phyloP scores from a whole-genome alignment of 148 eudicot species.

The Heliosperma pusillum region DNA sequence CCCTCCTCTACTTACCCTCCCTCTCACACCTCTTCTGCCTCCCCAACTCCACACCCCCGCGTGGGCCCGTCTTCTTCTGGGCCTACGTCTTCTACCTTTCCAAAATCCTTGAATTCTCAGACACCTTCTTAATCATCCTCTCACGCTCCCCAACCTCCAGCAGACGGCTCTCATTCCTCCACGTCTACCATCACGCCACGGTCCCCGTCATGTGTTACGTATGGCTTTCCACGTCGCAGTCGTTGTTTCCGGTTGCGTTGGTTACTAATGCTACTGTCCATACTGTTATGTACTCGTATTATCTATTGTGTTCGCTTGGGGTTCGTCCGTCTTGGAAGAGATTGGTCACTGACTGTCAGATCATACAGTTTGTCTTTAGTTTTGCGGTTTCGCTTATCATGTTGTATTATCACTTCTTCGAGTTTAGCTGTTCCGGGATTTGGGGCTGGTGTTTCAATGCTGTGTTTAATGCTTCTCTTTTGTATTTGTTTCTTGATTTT shows the following conservation, averaged over 20 bases:
- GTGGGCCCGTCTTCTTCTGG: constrained; percentile 84
- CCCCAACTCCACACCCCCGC: constrained; percentile 50
- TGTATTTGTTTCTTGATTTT: constrained; percentile 74
- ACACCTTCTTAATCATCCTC: constrained; percentile 51
- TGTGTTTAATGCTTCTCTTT: constrained; percentile 68
- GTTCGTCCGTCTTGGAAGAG: constrained; percentile 82
- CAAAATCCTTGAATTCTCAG: constrained; percentile 68
- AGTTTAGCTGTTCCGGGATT: constrained; percentile 58
- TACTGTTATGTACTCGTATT: constrained; percentile 80
- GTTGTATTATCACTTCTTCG: constrained; percentile 58
- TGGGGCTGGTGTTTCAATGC: constrained; percentile 84
- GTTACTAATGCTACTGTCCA: constrained; percentile 72
- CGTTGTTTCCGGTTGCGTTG: constrained; percentile 65
- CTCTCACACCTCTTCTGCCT: constrained; percentile 56
- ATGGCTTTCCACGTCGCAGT: constrained; percentile 59
- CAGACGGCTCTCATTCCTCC: constrained; percentile 71
- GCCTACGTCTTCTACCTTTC: constrained; percentile 81
- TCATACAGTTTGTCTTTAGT: constrained; percentile 76
- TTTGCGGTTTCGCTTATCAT: constrained; percentile 61
- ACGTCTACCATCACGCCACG: constrained; percentile 86
- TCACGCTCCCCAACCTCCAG: not conserved
- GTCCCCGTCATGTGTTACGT: constrained; percentile 77
- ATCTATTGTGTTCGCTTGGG: constrained; percentile 58
- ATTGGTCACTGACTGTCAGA: constrained; percentile 80
- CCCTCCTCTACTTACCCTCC: constrained; percentile 40